phyloP scores from a whole-genome alignment of 371 early-diverging fungal species.

The Dinochytrium kinnereticum region DNA sequence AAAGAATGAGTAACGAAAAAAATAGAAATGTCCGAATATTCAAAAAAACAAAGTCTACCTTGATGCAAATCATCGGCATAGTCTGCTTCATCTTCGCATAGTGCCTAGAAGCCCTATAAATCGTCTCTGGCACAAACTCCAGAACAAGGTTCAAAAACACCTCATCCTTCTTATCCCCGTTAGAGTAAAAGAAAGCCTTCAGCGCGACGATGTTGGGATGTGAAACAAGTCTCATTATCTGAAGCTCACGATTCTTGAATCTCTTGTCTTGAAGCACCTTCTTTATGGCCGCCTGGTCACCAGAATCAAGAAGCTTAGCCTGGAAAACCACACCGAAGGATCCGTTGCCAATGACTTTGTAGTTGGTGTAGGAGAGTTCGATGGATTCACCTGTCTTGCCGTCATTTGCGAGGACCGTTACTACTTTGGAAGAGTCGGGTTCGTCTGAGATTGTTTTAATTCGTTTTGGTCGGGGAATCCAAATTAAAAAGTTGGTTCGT shows the following conservation, averaged over 20 bases:
- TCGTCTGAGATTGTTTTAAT: conserved; percentile 37
- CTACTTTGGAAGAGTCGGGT: conserved; percentile 53
- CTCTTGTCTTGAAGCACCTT: conserved; percentile 96
- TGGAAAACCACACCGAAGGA: conserved; percentile 97
- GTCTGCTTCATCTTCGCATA: conserved; percentile 86
- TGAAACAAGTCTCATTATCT: conserved; percentile 89
- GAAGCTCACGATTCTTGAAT: conserved; percentile 97
- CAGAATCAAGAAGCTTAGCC: conserved; percentile 81
- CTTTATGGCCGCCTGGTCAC: conserved; percentile 90
- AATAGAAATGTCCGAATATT: not conserved
- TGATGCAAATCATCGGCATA: conserved; percentile 93
- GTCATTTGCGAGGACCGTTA: conserved; percentile 77
- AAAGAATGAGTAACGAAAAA: not conserved
- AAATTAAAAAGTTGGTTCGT: no score
- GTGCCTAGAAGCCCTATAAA: conserved; percentile 86
- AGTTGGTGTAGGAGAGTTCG: conserved; percentile 84
- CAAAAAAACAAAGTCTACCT: conserved; percentile 45
- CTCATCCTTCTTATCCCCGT: conserved; percentile 90
- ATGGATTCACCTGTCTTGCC: conserved; percentile 82
- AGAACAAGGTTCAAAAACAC: conserved; percentile 91
- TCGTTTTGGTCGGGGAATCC: not conserved
- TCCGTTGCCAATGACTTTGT: conserved; percentile 92
- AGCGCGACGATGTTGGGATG: conserved; percentile 90
- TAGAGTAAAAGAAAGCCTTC: conserved; percentile 87
- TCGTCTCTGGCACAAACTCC: conserved; percentile 95